Evolutionary conservation across 768 basidiomycete species (phyloP).

Genomic region (Leccinum uliginosum): DNA sequence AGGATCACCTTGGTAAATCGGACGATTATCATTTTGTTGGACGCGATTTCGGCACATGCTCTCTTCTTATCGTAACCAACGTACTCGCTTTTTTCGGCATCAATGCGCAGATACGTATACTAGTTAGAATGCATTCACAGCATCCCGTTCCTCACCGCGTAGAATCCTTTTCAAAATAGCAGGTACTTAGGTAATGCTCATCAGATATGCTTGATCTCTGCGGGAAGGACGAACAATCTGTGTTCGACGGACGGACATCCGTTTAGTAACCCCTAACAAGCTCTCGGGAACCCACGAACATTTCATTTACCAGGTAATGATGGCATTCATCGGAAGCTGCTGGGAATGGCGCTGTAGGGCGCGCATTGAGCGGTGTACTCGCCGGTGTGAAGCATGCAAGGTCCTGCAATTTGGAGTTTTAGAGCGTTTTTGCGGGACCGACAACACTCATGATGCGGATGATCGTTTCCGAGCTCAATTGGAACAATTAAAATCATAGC

Average conservation of each 20-base stretch:
- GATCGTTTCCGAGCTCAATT: background rate
- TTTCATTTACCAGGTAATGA: constrained; percentile 1
- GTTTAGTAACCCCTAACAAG: background rate
- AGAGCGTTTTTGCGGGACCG: constrained; percentile 3
- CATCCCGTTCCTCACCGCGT: background rate
- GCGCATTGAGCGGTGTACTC: constrained; percentile 8
- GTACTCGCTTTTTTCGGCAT: constrained; percentile 1
- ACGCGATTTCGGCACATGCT: background rate
- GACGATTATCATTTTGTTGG: background rate
- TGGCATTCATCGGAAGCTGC: background rate
- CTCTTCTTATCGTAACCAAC: constrained; percentile 8
- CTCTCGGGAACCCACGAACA: constrained; percentile 1
- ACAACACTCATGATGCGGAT: background rate
- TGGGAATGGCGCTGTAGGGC: background rate
- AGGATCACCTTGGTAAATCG: constrained; percentile 31
- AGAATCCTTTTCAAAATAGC: background rate
- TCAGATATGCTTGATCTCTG: background rate
- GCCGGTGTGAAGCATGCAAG: background rate
- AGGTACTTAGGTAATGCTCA: background rate
- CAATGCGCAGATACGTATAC: constrained; percentile 2
- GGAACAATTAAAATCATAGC: background rate
- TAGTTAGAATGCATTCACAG: constrained; percentile 2
- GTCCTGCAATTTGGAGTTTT: no score
- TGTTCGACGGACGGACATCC: background rate
- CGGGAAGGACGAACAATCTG: background rate